A percentile compares a stretch with the other conserved stretches of the same genome.
These are phyloP conservation scores for Clarireedia monteithiana DNA, from an alignment of 2,329 filamentous ascomycete genomes.

Conservation along the genomic window DNA sequence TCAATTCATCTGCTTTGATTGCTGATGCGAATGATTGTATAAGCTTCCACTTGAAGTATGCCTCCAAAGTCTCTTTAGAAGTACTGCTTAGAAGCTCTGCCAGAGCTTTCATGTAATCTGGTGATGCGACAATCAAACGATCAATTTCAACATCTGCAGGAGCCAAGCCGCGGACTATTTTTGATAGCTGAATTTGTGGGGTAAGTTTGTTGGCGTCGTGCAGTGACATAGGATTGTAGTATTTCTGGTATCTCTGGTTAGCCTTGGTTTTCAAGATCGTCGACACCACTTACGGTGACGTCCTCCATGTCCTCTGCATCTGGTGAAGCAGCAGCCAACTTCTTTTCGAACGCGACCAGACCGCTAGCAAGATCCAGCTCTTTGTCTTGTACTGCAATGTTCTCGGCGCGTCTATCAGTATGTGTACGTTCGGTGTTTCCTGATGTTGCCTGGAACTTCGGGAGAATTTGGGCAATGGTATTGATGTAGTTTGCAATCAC, in stretches of 20 bases:
- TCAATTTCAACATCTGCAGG: conserved; percentile 43
- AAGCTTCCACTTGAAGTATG: conserved; percentile 58
- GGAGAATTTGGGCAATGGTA: conserved; percentile 31
- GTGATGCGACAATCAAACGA: conserved; percentile 50
- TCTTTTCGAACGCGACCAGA: conserved; percentile 52
- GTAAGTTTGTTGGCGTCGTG: conserved; percentile 46
- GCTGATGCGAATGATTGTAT: conserved; percentile 44
- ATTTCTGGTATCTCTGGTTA: conserved; percentile 37
- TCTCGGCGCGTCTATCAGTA: conserved; percentile 8
- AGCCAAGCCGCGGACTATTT: conserved; percentile 43
- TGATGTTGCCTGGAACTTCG: conserved; percentile 17
- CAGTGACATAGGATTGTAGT: conserved; percentile 56
- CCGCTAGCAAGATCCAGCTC: conserved; percentile 26
- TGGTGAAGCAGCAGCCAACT: conserved; percentile 51
- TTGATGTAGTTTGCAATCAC: conserved; percentile 43
- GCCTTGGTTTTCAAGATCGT: background rate
- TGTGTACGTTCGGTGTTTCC: conserved; percentile 14
- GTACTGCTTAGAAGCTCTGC: conserved; percentile 47
- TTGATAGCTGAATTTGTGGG: conserved; percentile 47
- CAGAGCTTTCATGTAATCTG: conserved; percentile 51
- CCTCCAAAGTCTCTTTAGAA: conserved; percentile 46
- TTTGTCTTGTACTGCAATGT: conserved; percentile 11
- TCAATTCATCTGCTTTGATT: conserved; percentile 51
- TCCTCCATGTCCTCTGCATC: conserved; percentile 51
- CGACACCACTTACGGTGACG: conserved; percentile 40